Evolutionary conservation across 192 early-diverging fungal species (phyloP).

Genomic region (Dimargaris verticillata): DNA sequence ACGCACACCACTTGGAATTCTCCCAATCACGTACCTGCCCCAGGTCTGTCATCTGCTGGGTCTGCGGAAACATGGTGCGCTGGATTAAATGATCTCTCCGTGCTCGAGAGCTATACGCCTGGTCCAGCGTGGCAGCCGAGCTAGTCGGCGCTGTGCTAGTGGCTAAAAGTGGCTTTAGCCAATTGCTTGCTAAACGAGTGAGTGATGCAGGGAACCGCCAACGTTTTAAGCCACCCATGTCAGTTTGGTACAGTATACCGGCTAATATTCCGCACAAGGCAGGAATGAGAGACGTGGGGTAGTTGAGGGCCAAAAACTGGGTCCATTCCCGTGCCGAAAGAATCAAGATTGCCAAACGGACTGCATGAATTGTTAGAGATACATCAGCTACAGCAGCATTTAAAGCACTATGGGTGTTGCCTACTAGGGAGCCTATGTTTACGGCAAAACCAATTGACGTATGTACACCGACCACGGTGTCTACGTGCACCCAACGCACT

Average conservation of each 20-base stretch:
- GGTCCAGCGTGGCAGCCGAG: conserved; percentile 24
- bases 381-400: no score
- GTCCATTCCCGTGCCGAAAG: no score
- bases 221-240: conserved; percentile 30
- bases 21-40: neutral
- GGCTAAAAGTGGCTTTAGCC: conserved; percentile 31
- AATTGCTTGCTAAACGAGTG: conserved; percentile 17
- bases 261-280: conserved; percentile 29
- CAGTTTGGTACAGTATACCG: conserved; percentile 32
- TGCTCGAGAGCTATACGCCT: conserved; percentile 11
- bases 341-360: no score
- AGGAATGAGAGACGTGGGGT: conserved; percentile 25
- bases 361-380: no score
- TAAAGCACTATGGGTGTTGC: no score
- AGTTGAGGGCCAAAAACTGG: conserved; percentile 28
- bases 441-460: no score
- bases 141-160: conserved; percentile 25
- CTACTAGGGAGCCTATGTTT: no score
- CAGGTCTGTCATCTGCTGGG: neutral
- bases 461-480: no score
- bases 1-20: neutral
- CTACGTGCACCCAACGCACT: no score
- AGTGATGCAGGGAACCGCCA: conserved; percentile 33
- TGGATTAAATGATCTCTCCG: neutral
- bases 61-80: conserved; percentile 10